Percentiles rank a stretch among this genome's conserved stretches.
Conservation (phyloP, 2,329 filamentous ascomycete species). For the Penicillium oxalicum region DNA sequence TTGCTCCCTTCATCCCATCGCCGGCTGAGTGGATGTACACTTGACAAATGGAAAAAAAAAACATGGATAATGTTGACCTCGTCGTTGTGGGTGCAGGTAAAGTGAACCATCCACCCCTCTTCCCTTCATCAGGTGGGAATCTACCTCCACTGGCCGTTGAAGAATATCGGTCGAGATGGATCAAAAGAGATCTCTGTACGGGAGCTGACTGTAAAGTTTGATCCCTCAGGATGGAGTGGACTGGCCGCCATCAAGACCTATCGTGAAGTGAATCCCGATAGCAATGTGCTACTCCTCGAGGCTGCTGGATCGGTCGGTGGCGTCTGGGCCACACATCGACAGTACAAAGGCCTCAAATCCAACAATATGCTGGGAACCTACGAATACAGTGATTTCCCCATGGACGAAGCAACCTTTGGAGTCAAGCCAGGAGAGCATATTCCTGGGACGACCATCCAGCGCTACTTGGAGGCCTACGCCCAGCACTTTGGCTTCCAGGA, state of each 20-base stretch:
- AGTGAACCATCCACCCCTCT: neutral
- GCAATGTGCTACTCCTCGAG: slow-evolving; percentile 55
- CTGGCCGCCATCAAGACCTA: slow-evolving; percentile 58
- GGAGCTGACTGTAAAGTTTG: too few relatives aligned
- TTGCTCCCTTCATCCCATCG: too few relatives aligned
- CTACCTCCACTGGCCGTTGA: too few relatives aligned
- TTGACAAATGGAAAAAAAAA: too few relatives aligned
- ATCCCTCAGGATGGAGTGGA: slow-evolving; percentile 46
- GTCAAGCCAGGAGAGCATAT: slow-evolving; percentile 52
- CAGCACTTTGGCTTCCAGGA: slow-evolving; percentile 48
- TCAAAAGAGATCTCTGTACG: too few relatives aligned
- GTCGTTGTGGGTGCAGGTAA: too few relatives aligned
- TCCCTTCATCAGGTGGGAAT: neutral
- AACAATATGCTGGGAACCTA: slow-evolving; percentile 71
- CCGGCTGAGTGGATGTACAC: too few relatives aligned
- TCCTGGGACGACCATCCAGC: slow-evolving; percentile 50
- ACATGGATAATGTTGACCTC: too few relatives aligned
- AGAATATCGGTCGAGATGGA: too few relatives aligned
- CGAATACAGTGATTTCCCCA: slow-evolving; percentile 68
- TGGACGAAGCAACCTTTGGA: slow-evolving; percentile 52
- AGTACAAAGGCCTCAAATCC: slow-evolving; percentile 62
- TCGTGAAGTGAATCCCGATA: slow-evolving; percentile 53
- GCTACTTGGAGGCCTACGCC: slow-evolving; percentile 54
- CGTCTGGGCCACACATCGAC: slow-evolving; percentile 61
- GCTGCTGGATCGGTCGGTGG: slow-evolving; percentile 56